Evolutionary conservation across 768 basidiomycete species (phyloP), one percentile per base, ranked within the genome.

Genomic region (Suillus tomentosus): DNA sequence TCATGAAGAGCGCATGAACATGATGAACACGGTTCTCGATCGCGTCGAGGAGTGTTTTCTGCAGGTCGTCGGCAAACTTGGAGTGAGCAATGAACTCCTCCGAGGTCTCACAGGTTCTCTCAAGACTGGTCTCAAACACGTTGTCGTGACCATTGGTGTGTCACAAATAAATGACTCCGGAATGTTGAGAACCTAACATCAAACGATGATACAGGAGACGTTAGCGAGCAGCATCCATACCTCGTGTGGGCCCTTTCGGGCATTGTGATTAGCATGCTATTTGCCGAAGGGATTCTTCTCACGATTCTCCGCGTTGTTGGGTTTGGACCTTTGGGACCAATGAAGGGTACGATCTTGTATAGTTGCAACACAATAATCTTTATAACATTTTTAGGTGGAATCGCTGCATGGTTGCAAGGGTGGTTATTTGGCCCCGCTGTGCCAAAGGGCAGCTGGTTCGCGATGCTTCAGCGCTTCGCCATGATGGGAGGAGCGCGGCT

Each of bases 141-240:
- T 72, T 43, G 51, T 77, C 10, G 71, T 77, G 13, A 36, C 73
- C 0, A 69, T 72, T 31, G 76, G 77, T 37, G 43, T 36, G 27
- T 51, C 40, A 36, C 8, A 15, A 37, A 9, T 36, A 34, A 10
- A 27, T n/a, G 9, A 34, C 7, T 40, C 40, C 15, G 40, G 40
- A 40, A 40, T 14, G 58, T 43, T 43, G 13, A 45, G 22, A 7
- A 2, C 6, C 19, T 50, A 19, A 17, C 19, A 6, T 37, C 13
- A 19, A 54, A 22, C n/a, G 10, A n/a, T 55, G 54, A 56, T 27
- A 51, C 24, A 80, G 79, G 77, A 17, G 77, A 80, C 45, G 60
- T 80, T 8, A 69, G 68, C 3, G 79, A 80, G 58, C 71, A 76
- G 24, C 79, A 81, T 56, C 78, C 79, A 14, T 42, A 61, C 31